These are phyloP conservation scores for Exsudoporus floridanus DNA, from an alignment of 1,284 basidiomycete genomes.

Conservation along the genomic window DNA sequence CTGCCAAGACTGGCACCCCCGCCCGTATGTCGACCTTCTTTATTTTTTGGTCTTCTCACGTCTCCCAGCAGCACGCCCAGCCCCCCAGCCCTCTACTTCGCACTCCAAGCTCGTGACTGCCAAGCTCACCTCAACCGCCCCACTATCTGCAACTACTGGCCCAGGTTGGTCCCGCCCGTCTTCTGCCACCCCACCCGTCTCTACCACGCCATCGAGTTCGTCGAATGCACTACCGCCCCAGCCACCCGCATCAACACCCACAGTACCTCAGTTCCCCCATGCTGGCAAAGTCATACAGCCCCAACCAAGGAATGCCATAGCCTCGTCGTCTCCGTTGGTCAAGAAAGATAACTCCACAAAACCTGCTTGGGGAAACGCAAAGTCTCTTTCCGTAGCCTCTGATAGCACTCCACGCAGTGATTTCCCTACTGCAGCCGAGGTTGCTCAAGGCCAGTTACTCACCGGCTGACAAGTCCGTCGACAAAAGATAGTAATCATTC, in stretches of 20 bases:
- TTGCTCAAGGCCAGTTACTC: conserved; percentile 65
- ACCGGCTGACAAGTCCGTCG: neutral
- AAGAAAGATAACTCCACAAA: conserved; percentile 48
- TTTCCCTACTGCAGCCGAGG: conserved; percentile 93
- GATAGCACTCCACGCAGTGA: conserved; percentile 53
- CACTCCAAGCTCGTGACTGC: conserved; percentile 80
- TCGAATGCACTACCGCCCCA: conserved; percentile 39
- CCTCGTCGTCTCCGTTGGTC: conserved; percentile 38
- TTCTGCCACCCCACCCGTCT: conserved; percentile 58
- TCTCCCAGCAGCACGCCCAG: conserved; percentile 50
- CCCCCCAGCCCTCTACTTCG: conserved; percentile 51
- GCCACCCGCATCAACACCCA: conserved; percentile 32
- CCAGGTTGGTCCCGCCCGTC: conserved; percentile 77
- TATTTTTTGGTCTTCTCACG: neutral
- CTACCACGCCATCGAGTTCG: conserved; percentile 43
- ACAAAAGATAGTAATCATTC: conserved; percentile 11
- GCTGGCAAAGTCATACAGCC: conserved; percentile 68
- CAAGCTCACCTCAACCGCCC: conserved; percentile 73
- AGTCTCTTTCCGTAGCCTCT: conserved; percentile 35
- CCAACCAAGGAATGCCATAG: conserved; percentile 48
- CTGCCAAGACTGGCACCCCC: conserved; percentile 49
- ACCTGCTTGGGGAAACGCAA: conserved; percentile 65
- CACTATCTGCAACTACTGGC: conserved; percentile 53
- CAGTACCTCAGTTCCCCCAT: conserved; percentile 52
- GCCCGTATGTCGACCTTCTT: conserved; percentile 45